A percentile compares a stretch with the other conserved stretches of the same genome.
phyloP scores from a whole-genome alignment of 1,284 basidiomycete genomes.

The Microbotryum lychnidis-dioicae region DNA sequence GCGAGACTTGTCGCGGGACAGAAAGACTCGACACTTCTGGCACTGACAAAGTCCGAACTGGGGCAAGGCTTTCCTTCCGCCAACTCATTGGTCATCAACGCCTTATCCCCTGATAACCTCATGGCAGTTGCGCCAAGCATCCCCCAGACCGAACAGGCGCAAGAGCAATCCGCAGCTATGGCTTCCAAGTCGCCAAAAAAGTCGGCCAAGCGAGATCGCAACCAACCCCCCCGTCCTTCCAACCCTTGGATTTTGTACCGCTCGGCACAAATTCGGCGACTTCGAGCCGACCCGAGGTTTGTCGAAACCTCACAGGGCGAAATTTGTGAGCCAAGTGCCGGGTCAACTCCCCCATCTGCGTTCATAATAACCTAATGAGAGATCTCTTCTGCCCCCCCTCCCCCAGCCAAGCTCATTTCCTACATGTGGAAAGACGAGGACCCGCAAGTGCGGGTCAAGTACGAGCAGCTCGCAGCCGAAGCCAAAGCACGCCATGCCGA shows the following conservation, averaged over 20 bases:
- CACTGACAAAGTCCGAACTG: no score
- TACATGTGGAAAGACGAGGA: constrained; percentile 60
- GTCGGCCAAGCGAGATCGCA: background rate
- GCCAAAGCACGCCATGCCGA: constrained; percentile 50
- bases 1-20: no score
- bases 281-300: constrained; percentile 15
- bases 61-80: no score
- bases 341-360: background rate
- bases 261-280: constrained; percentile 44
- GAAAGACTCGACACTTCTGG: no score
- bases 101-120: no score
- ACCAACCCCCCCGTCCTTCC: constrained; percentile 59
- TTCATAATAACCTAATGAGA: background rate
- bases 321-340: constrained; percentile 10
- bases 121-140: no score
- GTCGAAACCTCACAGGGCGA: constrained; percentile 24
- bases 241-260: constrained; percentile 93
- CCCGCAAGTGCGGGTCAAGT: constrained; percentile 50
- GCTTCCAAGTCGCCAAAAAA: no score
- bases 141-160: no score
- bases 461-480: constrained; percentile 59
- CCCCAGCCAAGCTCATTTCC: constrained; percentile 54
- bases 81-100: no score
- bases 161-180: no score
- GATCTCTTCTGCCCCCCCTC: no score